phyloP scores from a whole-genome alignment of 805 yeast species.

The Ogataea wickerhamii region DNA sequence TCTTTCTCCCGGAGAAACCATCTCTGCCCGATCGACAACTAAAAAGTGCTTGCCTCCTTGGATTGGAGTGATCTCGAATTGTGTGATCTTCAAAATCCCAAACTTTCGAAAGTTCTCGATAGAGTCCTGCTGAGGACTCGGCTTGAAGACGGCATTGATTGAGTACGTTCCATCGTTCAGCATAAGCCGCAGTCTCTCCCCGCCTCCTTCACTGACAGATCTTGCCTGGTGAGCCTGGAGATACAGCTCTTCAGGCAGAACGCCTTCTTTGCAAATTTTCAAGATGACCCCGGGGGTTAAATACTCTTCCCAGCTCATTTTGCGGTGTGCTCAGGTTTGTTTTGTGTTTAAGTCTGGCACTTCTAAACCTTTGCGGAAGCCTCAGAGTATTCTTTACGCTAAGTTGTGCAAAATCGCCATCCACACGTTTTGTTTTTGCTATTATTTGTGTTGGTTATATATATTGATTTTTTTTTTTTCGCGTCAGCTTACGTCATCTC shows the following conservation, averaged over 20 bases:
- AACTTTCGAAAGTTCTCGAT: constrained; percentile 26
- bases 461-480: constrained; percentile 3
- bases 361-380: too few relatives aligned
- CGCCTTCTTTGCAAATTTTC: constrained; percentile 23
- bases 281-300: constrained; percentile 23
- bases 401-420: constrained; percentile 1
- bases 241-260: constrained; percentile 18
- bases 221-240: constrained; percentile 32
- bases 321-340: too few relatives aligned
- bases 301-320: constrained; percentile 14
- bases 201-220: constrained; percentile 35
- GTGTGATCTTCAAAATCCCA: constrained; percentile 22
- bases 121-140: constrained; percentile 33
- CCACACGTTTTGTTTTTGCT: background rate
- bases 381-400: too few relatives aligned
- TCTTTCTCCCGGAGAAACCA: constrained; percentile 36
- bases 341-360: background rate
- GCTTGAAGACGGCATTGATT: constrained; percentile 52
- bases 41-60: constrained; percentile 28
- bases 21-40: constrained; percentile 27
- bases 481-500: too few relatives aligned
- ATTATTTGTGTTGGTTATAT: background rate
- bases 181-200: constrained; percentile 43
- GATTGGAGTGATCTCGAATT: constrained; percentile 24
- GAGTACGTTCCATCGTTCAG: constrained; percentile 50